Conservation (phyloP, 2,329 filamentous ascomycete genomes). For the Xylariaceae sp. region DNA sequence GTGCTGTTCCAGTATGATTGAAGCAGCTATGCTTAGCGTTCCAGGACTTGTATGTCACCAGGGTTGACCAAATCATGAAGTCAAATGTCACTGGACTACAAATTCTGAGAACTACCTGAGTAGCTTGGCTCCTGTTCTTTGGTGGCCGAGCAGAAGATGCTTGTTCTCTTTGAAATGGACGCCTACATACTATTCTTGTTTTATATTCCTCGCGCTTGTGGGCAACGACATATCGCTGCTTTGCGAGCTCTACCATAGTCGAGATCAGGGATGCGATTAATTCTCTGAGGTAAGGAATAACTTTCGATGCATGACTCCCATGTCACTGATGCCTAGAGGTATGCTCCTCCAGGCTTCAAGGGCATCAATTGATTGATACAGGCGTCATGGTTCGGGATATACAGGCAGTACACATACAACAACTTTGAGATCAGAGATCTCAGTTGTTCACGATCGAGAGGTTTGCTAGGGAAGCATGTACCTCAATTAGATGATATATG, state of each 20-base stretch:
- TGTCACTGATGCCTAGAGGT: constrained; percentile 13
- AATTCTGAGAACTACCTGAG: not conserved
- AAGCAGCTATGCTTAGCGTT: constrained; percentile 11
- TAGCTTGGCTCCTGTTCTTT: not conserved
- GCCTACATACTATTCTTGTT: constrained; percentile 8
- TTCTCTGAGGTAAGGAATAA: constrained; percentile 17
- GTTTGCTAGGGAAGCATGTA: constrained; percentile 28
- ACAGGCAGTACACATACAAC: constrained; percentile 20
- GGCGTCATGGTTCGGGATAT: constrained; percentile 25
- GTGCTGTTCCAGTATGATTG: constrained; percentile 85
- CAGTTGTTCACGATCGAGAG: constrained; percentile 26
- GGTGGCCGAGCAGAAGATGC: constrained; percentile 3
- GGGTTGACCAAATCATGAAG: constrained; percentile 2
- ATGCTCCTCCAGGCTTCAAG: constrained; percentile 18
- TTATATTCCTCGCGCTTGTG: constrained; percentile 9
- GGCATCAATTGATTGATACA: constrained; percentile 13
- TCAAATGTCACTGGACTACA: not conserved
- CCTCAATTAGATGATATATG: constrained; percentile 26
- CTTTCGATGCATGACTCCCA: constrained; percentile 10
- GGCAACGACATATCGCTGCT: constrained; percentile 7
- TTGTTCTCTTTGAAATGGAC: constrained; percentile 3
- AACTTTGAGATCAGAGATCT: constrained; percentile 19
- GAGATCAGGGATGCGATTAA: constrained; percentile 9
- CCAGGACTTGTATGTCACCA: not conserved
- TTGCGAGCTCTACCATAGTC: constrained; percentile 3